Evolutionary conservation across 2,329 filamentous ascomycete species (phyloP).

Genomic region (Fusarium sp.): DNA sequence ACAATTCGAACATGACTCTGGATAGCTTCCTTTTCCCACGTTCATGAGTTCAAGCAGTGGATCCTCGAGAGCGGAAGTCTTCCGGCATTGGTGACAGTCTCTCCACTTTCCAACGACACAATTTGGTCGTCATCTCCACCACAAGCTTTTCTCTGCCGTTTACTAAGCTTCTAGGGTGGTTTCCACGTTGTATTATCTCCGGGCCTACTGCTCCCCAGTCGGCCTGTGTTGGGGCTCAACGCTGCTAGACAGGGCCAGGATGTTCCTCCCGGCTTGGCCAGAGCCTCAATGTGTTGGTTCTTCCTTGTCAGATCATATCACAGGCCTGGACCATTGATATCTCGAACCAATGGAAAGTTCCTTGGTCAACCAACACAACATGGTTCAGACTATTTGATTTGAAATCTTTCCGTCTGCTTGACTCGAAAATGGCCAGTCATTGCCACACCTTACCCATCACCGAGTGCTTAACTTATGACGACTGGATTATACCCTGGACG

Average conservation of each 20-base stretch:
- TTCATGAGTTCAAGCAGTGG: slow-evolving; percentile 12
- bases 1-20: slow-evolving; percentile 19
- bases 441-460: slow-evolving; percentile 28
- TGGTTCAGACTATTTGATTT: slow-evolving; percentile 3
- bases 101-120: slow-evolving; percentile 31
- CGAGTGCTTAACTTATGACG: slow-evolving; percentile 19
- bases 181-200: slow-evolving; percentile 18
- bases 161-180: slow-evolving; percentile 12
- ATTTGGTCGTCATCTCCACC: slow-evolving; percentile 27
- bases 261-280: slow-evolving; percentile 33
- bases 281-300: slow-evolving; percentile 14
- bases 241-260: slow-evolving; percentile 1
- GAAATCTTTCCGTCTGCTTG: slow-evolving; percentile 20
- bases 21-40: slow-evolving; percentile 14
- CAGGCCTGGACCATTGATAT: background rate
- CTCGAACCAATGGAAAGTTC: background rate
- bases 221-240: slow-evolving; percentile 29
- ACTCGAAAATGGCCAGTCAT: slow-evolving; percentile 19
- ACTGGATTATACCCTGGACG: slow-evolving; percentile 21
- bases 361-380: background rate
- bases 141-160: slow-evolving; percentile 8
- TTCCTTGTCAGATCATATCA: background rate
- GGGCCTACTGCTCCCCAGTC: background rate
- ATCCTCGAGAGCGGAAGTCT: slow-evolving; percentile 22
- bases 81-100: slow-evolving; percentile 11